Evolutionary conservation across 768 basidiomycete species (phyloP).

Genomic region (Mycena chlorophos): DNA sequence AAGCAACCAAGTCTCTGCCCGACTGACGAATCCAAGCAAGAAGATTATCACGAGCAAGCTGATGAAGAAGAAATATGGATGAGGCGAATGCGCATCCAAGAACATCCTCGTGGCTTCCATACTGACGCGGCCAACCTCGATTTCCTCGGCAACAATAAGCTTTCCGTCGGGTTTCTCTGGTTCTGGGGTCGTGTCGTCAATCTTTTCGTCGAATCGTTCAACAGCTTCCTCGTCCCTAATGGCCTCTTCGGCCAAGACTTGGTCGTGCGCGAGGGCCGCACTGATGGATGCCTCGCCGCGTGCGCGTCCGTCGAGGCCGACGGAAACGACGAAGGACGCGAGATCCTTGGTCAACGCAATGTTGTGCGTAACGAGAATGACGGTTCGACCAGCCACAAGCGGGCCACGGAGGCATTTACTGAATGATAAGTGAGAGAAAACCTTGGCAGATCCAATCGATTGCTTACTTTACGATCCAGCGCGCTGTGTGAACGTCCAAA

Average conservation of each 20-base stretch:
- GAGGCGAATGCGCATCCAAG: background rate
- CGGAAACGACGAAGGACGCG: constrained; percentile 36
- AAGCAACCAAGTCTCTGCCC: constrained; percentile 43
- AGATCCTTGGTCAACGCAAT: constrained; percentile 5
- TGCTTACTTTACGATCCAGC: constrained; percentile 62
- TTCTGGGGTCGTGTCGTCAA: constrained; percentile 15
- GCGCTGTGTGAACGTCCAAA: constrained; percentile 74
- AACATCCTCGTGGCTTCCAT: constrained; percentile 30
- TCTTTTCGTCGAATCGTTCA: constrained; percentile 28
- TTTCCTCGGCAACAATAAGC: constrained; percentile 63
- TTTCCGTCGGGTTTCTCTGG: constrained; percentile 44
- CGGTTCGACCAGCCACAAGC: constrained; percentile 73
- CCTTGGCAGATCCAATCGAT: background rate
- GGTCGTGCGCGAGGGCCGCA: background rate
- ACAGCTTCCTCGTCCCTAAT: constrained; percentile 30
- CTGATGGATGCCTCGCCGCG: constrained; percentile 48
- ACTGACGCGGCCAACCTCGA: constrained; percentile 56
- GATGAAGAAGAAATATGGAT: constrained; percentile 36
- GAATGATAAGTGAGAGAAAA: background rate
- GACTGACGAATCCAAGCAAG: constrained; percentile 27
- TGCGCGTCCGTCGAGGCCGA: constrained; percentile 55
- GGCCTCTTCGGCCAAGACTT: constrained; percentile 24
- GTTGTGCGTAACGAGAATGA: constrained; percentile 74
- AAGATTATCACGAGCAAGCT: constrained; percentile 29
- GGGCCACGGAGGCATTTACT: constrained; percentile 77